Evolutionary conservation across 208 protist species (phyloP), one percentile per base, ranked within the genome.

Genomic region (Leishmania mexicana): DNA sequence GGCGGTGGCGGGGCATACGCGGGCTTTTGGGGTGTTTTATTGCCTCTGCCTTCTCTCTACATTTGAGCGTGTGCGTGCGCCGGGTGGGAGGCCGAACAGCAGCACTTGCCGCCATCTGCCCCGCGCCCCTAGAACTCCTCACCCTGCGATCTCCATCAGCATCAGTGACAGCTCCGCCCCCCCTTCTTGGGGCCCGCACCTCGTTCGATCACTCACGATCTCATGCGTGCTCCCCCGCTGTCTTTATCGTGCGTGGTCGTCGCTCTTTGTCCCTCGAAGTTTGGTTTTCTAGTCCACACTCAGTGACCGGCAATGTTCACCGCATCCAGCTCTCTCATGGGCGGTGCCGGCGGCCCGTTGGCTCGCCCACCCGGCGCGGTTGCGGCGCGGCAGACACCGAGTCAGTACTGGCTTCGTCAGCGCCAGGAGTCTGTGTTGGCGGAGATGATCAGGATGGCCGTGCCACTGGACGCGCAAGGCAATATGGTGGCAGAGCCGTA

Each of bases 391-490:
- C 71, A 35, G 51, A 68, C 28, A 40, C n/a, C 31, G 24, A 31
- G 15, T 51, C 93, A 94, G 57, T 87, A 95, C 79, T 87, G 85
- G 53, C 84, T 97, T 77, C 94, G 94, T 1, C 85, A 87, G 71
- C 88, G 89, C 19, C 88, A 97, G 81, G 87, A 90, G 76, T 88
- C 89, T 17, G 92, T 94, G 38, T 79, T 97, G 38, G 83, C 82
- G 1, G 84, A 90, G 31, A 97, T 97, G 93, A 96, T 97, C 57
- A 77, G 82, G 40, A 86, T 82, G 54, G 90, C 94, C 0, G 79
- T 95, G 19, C 94, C 94, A 19, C 75, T 97, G 31, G 86, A 88
- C 71, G 58, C 64, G 11, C 75, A 85, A 67, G 94, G 89, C 35
- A 79, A 87, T 38, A 86, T 89, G 49, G 78, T 88, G 65, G 4